These are phyloP conservation scores for Torulaspora microellipsoides DNA, from an alignment of 805 yeast genomes.

Conservation along the genomic window DNA sequence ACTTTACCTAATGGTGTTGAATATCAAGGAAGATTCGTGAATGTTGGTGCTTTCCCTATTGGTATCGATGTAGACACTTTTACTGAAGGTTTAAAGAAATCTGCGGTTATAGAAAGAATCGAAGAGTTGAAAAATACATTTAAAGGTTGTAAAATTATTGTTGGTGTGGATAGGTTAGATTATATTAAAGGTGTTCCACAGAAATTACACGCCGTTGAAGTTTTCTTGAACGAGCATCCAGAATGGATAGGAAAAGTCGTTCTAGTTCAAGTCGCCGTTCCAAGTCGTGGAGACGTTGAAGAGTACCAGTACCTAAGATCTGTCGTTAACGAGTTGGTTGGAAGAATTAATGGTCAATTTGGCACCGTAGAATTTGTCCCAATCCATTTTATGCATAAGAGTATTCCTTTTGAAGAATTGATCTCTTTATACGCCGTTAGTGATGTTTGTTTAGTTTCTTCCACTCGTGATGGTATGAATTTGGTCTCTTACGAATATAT, in stretches of 20 bases:
- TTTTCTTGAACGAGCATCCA: constrained; percentile 86
- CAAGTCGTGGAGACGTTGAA: constrained; percentile 96
- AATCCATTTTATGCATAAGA: constrained; percentile 91
- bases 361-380: constrained; percentile 98
- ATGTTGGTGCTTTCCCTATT: constrained; percentile 97
- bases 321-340: constrained; percentile 92
- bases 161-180: constrained; percentile 95
- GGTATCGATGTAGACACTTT: constrained; percentile 96
- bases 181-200: constrained; percentile 98
- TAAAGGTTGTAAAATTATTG: constrained; percentile 75
- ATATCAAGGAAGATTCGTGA: constrained; percentile 67
- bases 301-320: constrained; percentile 93
- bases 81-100: constrained; percentile 65
- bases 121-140: constrained; percentile 60
- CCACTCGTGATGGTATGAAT: constrained; percentile 98
- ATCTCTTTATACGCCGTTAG: constrained; percentile 79
- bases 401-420: constrained; percentile 86
- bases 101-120: constrained; percentile 62
- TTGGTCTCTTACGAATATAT: constrained; percentile 93
- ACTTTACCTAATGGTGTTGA: constrained; percentile 90
- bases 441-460: constrained; percentile 88
- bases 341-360: constrained; percentile 91
- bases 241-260: constrained; percentile 98
- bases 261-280: constrained; percentile 94
- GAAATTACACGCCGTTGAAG: constrained; percentile 92